Conservation (phyloP, 2,329 filamentous ascomycete genomes). For the Calonectria leucothoes region DNA sequence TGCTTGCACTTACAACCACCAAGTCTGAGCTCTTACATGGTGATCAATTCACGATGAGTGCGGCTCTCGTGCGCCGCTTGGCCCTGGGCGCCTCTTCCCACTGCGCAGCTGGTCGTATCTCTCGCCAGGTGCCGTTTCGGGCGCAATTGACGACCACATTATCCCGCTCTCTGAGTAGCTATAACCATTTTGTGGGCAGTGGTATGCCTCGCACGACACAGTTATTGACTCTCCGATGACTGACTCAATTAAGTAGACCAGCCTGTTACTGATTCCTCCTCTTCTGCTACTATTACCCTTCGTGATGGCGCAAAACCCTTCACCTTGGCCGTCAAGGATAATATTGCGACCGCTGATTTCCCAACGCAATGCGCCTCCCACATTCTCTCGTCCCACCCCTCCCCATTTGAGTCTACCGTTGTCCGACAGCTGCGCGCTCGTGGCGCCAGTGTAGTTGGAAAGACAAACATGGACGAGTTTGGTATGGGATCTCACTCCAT, state of each 20-base stretch:
- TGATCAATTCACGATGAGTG: slow-evolving; percentile 44
- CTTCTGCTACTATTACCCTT: slow-evolving; percentile 25
- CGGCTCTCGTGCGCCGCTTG: slow-evolving; percentile 44
- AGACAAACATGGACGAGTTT: slow-evolving; percentile 96
- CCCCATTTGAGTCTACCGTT: slow-evolving; percentile 86
- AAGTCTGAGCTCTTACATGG: slow-evolving; percentile 32
- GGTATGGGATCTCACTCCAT: slow-evolving; percentile 91
- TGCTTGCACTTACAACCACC: slow-evolving; percentile 18
- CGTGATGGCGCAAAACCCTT: slow-evolving; percentile 47
- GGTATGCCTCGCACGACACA: slow-evolving; percentile 37
- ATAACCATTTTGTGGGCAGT: slow-evolving; percentile 51
- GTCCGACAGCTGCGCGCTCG: slow-evolving; percentile 73
- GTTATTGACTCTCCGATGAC: not conserved
- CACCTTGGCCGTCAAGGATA: slow-evolving; percentile 78
- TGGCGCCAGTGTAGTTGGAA: slow-evolving; percentile 75
- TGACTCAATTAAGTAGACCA: slow-evolving; percentile 30
- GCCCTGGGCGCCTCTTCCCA: slow-evolving; percentile 9
- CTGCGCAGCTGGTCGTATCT: not conserved
- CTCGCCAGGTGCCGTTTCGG: not conserved
- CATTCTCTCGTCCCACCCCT: slow-evolving; percentile 76
- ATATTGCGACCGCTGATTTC: slow-evolving; percentile 74
- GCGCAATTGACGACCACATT: slow-evolving; percentile 26
- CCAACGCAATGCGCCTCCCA: slow-evolving; percentile 86
- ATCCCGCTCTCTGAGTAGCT: slow-evolving; percentile 45
- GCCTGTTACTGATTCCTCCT: not conserved